These are phyloP conservation scores for Gossypium schwendimanii DNA, from an alignment of 441 rosid genomes.

Conservation along the genomic window DNA sequence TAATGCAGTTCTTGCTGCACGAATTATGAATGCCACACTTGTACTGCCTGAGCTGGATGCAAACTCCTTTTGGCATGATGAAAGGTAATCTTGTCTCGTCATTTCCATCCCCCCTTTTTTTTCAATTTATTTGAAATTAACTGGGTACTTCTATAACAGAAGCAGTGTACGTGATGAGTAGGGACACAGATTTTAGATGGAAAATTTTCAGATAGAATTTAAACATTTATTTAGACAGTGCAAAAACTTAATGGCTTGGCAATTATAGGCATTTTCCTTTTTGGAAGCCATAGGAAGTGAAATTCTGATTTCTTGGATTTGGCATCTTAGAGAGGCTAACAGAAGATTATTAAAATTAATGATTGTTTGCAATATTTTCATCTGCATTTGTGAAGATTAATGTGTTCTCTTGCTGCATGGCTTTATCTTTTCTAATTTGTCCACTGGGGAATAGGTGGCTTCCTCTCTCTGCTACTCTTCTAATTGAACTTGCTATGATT, in stretches of 20 bases:
- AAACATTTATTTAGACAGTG: background rate
- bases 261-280: background rate
- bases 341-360: background rate
- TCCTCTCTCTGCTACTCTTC: background rate
- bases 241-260: background rate
- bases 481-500: background rate
- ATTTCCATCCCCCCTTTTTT: background rate
- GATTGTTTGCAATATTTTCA: background rate
- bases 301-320: background rate
- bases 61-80: slow-evolving; percentile 98
- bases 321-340: background rate
- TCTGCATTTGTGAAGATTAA: background rate
- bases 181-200: background rate
- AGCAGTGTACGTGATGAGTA: background rate
- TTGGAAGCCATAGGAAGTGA: background rate
- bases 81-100: slow-evolving; percentile 65
- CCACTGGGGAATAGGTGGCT: background rate
- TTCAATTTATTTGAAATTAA: background rate
- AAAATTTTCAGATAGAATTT: background rate
- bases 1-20: slow-evolving; percentile 98
- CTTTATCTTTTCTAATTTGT: background rate
- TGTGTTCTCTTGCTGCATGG: background rate
- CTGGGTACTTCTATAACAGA: background rate
- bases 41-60: slow-evolving; percentile 96
- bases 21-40: slow-evolving; percentile 97